phyloP scores from a whole-genome alignment of 2,329 filamentous ascomycete species.

The Diaporthe capsici region DNA sequence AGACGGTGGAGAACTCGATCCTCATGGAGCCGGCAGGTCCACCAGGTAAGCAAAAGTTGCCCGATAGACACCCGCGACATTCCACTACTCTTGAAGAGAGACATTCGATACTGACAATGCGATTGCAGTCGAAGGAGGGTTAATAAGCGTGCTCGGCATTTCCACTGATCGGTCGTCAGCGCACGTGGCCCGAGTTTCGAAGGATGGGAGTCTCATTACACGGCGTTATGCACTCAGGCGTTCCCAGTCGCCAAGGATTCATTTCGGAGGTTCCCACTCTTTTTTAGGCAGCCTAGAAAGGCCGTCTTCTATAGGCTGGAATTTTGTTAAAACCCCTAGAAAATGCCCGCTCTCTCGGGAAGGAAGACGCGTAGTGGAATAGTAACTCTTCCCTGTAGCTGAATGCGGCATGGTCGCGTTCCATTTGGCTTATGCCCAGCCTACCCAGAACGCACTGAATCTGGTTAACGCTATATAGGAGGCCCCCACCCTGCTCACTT shows the following conservation, averaged over 20 bases:
- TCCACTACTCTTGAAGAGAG: not conserved
- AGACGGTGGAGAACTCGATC: not conserved
- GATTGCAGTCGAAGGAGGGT: not conserved
- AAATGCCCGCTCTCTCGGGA: slow-evolving; percentile 10
- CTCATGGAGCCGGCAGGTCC: not conserved
- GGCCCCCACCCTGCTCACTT: not conserved
- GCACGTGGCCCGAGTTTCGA: slow-evolving; percentile 25
- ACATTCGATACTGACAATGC: slow-evolving; percentile 3
- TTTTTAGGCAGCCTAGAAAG: slow-evolving; percentile 23
- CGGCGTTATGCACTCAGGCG: not conserved
- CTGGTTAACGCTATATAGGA: not conserved
- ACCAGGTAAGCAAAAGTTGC: not conserved
- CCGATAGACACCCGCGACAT: not conserved
- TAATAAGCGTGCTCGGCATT: slow-evolving; percentile 11
- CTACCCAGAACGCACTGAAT: not conserved
- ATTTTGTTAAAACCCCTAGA: not conserved
- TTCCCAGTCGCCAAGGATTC: slow-evolving; percentile 8
- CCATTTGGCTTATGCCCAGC: slow-evolving; percentile 32
- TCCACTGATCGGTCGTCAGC: not conserved
- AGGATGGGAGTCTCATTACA: not conserved
- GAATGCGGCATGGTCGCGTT: slow-evolving; percentile 11
- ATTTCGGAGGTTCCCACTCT: slow-evolving; percentile 25
- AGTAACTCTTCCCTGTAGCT: not conserved
- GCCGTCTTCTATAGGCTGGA: slow-evolving; percentile 6
- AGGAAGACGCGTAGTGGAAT: slow-evolving; percentile 5